Evolutionary conservation across 176 grass and related monocot genomes (phyloP).

Genomic region (Poa annua): DNA sequence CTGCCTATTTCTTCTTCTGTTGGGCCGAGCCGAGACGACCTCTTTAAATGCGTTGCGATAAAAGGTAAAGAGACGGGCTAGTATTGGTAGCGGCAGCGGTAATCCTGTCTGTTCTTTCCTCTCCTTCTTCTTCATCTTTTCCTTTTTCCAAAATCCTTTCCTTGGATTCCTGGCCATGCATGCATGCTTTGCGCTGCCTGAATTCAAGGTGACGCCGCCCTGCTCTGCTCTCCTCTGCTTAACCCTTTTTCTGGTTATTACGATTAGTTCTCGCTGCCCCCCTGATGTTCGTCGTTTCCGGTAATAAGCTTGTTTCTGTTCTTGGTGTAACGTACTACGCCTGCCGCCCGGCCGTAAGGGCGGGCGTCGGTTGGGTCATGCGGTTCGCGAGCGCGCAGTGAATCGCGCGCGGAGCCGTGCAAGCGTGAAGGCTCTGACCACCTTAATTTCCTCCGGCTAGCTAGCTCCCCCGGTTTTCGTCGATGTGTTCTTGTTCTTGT

Average conservation of each 20-base stretch:
- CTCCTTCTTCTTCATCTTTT: neutral
- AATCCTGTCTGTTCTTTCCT: conserved; percentile 1
- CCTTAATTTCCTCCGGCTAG: neutral
- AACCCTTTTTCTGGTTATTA: neutral
- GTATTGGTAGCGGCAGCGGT: neutral
- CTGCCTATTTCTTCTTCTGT: neutral
- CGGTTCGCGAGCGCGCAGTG: conserved; percentile 35
- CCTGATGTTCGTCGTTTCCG: too few relatives aligned
- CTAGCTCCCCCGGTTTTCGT: neutral
- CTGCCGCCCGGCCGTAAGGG: neutral
- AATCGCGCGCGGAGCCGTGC: conserved; percentile 34
- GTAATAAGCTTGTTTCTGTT: neutral
- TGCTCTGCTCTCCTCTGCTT: neutral
- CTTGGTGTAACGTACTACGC: conserved; percentile 27
- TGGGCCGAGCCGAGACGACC: too few relatives aligned
- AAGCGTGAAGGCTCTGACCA: neutral
- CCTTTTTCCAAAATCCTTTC: neutral
- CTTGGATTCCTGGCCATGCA: neutral
- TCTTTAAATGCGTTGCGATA: too few relatives aligned
- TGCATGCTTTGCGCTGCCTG: neutral
- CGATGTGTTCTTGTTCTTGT: neutral
- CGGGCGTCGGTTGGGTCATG: conserved; percentile 55
- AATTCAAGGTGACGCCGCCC: neutral
- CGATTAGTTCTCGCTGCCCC: neutral
- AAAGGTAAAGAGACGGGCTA: neutral